phyloP scores from a whole-genome alignment of 225 moss, liverwort and hornwort species.

The Takakia lepidozioides region DNA sequence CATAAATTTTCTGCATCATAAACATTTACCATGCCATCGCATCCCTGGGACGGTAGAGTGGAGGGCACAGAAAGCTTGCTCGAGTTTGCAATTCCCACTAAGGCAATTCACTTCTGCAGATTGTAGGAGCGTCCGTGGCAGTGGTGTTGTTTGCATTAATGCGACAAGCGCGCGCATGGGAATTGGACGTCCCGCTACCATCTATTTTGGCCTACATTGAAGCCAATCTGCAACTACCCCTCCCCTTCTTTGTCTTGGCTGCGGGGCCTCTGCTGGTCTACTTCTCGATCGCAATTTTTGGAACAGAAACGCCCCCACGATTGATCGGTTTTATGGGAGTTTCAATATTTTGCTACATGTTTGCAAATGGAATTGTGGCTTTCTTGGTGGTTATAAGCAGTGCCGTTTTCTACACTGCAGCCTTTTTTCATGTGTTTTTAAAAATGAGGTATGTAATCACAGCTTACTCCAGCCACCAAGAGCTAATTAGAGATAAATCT shows the following conservation, averaged over 20 bases:
- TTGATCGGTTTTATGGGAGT: conserved; percentile 80
- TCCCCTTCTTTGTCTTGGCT: conserved; percentile 54
- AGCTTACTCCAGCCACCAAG: too few relatives aligned
- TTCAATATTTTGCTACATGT: conserved; percentile 72
- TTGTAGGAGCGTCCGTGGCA: conserved; percentile 63
- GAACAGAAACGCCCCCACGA: conserved; percentile 64
- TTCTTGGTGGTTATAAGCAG: conserved; percentile 52
- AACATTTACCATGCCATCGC: too few relatives aligned
- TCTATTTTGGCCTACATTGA: conserved; percentile 73
- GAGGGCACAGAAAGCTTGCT: too few relatives aligned
- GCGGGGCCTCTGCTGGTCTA: conserved; percentile 71
- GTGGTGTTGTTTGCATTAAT: conserved; percentile 78
- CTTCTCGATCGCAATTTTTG: conserved; percentile 58
- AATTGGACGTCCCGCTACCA: conserved; percentile 65
- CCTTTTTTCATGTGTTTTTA: conserved; percentile 54
- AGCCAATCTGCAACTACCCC: conserved; percentile 61
- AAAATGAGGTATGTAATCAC: conserved; percentile 77
- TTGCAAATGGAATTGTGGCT: conserved; percentile 70
- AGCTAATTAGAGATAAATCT: too few relatives aligned
- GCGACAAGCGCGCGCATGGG: conserved; percentile 96
- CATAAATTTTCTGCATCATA: too few relatives aligned
- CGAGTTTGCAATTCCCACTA: too few relatives aligned
- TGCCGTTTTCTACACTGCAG: conserved; percentile 48
- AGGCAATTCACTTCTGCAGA: too few relatives aligned
- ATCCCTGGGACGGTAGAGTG: too few relatives aligned